Conservation (phyloP, 345 rosid species). For the Odontarrhena argentea region DNA sequence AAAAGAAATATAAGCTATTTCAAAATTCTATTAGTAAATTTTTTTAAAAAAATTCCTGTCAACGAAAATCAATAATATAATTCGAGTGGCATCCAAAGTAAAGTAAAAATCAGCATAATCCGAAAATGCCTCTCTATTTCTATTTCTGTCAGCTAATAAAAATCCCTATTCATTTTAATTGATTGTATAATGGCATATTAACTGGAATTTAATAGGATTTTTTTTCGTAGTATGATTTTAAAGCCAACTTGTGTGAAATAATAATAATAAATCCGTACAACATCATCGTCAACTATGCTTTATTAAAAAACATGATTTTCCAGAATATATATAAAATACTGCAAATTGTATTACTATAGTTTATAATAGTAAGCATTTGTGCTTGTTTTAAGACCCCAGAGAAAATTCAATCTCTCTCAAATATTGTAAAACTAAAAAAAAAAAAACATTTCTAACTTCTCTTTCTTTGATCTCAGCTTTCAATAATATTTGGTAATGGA, state of each 20-base stretch:
- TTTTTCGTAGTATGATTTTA: background rate
- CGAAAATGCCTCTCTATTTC: background rate
- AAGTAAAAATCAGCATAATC: no score
- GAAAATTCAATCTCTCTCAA: conserved; percentile 33
- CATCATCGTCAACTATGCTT: conserved; percentile 39
- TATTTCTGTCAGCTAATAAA: conserved; percentile 19
- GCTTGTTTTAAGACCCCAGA: conserved; percentile 20
- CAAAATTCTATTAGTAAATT: background rate
- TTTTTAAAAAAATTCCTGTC: conserved; percentile 10
- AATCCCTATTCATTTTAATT: conserved; percentile 26
- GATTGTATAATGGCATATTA: conserved; percentile 22
- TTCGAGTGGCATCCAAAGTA: background rate
- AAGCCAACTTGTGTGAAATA: conserved; percentile 31
- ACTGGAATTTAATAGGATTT: conserved; percentile 5
- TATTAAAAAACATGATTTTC: conserved; percentile 18
- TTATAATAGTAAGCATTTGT: conserved; percentile 34
- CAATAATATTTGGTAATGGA: conserved; percentile 24
- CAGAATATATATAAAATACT: conserved; percentile 22
- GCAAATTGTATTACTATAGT: conserved; percentile 36
- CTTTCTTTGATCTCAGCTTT: background rate
- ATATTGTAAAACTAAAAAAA: background rate
- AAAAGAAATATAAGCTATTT: background rate
- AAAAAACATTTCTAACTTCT: background rate
- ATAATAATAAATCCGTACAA: conserved; percentile 25
- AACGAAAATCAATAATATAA: conserved; percentile 4